Base-by-base conservation (phyloP, 257 asterid species). In the Solanum bukasovii region DNA sequence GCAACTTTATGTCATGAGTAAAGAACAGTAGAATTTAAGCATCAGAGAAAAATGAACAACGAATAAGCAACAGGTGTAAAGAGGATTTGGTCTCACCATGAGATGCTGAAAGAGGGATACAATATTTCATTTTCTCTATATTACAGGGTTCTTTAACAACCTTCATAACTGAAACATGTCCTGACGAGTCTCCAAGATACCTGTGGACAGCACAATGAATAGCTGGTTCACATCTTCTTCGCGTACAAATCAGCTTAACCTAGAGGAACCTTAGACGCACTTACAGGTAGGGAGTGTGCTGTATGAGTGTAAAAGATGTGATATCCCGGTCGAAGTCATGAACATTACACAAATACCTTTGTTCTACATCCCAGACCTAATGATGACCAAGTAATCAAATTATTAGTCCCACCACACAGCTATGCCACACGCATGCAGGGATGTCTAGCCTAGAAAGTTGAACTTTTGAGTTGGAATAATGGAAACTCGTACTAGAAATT, bases 311-410 rank as follows among this genome's bases (percentile, higher is more conserved):
- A 86, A 93, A 90, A 38, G 98, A 92, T 73, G 95, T 92, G 90
- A 95, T 95, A 49, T 95, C 96, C 93, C 90, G 90, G 84, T 92
- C 95, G 84, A 91, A 92, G 84, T 87, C 91, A 91, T 93, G 94
- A 81, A 90, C 88, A 88, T 89, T 88, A 87, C 95, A 93, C 92
- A 94, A 86, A 79, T 89, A 84, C 91, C 90, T 94, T 87, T 87
- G 93, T 71, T 93, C 96, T 42, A 95, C 65, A 92, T 97, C 98
- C 99, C 99, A 97, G 4, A 93, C 98, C 99, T 97, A 88, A 87
- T 88, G 31, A 91, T 40, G 86, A 86, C 84, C 83, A 74, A 86
- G 68, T 21, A 74, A 84, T 23, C 61, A 86, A 79, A 84, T 74
- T 84, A 27, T 49, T 70, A 84, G 84, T 35, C 8, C 13, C 79